These are phyloP conservation scores for Chaetomium cochliodes DNA, from an alignment of 495 filamentous ascomycete genomes.

Conservation along the genomic window DNA sequence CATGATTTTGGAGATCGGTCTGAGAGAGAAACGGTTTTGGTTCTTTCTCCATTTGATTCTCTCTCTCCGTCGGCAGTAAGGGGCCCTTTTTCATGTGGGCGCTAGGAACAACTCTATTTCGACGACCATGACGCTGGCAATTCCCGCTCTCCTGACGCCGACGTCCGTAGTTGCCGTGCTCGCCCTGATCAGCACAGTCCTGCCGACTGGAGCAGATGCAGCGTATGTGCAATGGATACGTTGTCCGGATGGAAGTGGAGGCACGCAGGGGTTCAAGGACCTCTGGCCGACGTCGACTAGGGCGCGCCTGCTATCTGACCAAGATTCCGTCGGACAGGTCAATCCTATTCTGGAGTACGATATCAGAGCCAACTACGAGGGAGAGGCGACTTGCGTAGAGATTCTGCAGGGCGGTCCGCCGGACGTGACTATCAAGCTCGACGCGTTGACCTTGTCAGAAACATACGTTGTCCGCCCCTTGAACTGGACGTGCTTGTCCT, in stretches of 20 bases:
- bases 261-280: background rate
- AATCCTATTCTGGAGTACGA: background rate
- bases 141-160: background rate
- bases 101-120: background rate
- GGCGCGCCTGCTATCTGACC: background rate
- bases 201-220: background rate
- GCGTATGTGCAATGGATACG: background rate
- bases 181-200: background rate
- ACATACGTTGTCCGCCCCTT: background rate
- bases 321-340: background rate
- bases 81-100: no score
- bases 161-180: background rate
- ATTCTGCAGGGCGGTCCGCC: background rate
- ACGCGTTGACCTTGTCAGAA: background rate
- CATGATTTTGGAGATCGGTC: no score
- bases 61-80: background rate
- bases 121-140: background rate
- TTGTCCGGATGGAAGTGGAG: background rate
- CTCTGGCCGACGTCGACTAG: background rate
- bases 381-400: background rate
- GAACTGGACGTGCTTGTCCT: conserved; percentile 1
- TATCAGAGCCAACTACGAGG: background rate
- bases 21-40: no score
- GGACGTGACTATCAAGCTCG: background rate
- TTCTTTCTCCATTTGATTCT: background rate